phyloP scores from a whole-genome alignment of 768 basidiomycete genomes.

The Kwoniella heveanensis region DNA sequence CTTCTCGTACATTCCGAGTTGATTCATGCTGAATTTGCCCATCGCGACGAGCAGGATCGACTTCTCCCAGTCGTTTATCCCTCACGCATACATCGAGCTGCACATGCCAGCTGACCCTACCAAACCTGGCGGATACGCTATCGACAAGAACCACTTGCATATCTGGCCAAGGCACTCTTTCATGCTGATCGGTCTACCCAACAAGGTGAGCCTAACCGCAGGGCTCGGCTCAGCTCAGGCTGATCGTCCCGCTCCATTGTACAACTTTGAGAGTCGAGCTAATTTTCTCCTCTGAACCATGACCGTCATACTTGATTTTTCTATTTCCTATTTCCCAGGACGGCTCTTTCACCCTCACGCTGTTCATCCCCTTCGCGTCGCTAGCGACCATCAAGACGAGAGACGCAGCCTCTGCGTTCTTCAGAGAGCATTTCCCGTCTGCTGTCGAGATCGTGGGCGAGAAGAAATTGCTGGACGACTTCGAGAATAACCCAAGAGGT shows the following conservation, averaged over 20 bases:
- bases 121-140: constrained; percentile 68
- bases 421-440: constrained; percentile 80
- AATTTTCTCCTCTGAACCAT: not conserved
- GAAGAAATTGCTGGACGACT: constrained; percentile 72
- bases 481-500: constrained; percentile 80
- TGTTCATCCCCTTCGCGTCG: constrained; percentile 81
- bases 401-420: constrained; percentile 68
- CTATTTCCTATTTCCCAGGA: constrained; percentile 65
- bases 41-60: constrained; percentile 89
- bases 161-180: constrained; percentile 99
- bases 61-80: constrained; percentile 92
- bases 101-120: constrained; percentile 76
- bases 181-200: constrained; percentile 98
- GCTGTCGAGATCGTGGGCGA: constrained; percentile 84
- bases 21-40: no score
- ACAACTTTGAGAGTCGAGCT: not conserved
- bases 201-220: constrained; percentile 70
- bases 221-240: no score
- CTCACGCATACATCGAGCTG: constrained; percentile 93
- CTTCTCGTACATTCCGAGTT: no score
- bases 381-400: constrained; percentile 65
- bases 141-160: constrained; percentile 94
- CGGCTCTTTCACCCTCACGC: constrained; percentile 93
- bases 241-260: no score
- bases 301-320: not conserved